Base-by-base conservation (phyloP, 2,329 filamentous ascomycete species). In the Trichoderma hamatum region DNA sequence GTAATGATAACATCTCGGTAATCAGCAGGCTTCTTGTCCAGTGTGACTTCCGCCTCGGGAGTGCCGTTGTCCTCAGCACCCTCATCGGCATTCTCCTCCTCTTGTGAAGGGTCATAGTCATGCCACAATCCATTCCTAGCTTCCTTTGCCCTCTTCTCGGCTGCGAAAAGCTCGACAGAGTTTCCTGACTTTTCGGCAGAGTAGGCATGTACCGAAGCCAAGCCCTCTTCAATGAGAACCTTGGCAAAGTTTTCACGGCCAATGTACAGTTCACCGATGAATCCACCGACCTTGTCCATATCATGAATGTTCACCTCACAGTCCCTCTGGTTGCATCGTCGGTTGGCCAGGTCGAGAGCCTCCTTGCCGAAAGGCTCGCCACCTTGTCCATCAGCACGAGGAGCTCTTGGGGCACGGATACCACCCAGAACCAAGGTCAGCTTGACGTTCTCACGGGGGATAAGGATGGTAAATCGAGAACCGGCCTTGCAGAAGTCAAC, bases 401-500 rank as follows among this genome's bases (percentile, higher is more conserved):
- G 93, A 54, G 95, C 96, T 72, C 92, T 89, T 19, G 96, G 96
- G 16, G 93, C 93, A 70, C 94, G 92, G 73, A 99, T 96, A 59
- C 96, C 95, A 65, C 92, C 95, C 59, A 99, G 88, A 4, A 99
- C 94, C 78, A 99, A 90, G 1, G 95, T 99, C 70, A 99, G 85
- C 84, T 97, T 98, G 77, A 95, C 90, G 75, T 93, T 94, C 78
- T 99, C 96, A 43, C 94, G 91, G 58, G 96, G 95, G 60, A 99
- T 89, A 11, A 99, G 84, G 43, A 99, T 86, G 30, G 93, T 97
- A 81, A 98, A 99, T 73, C 96, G 89, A 51, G 94, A 97, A 34
- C 92, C 96, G n/a, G 94, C 92, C 82, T 98, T 97, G 84, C 97
- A 96, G 79, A 96, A 99, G 80, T 99, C 96, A 52, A 99, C 94